phyloP scores from a whole-genome alignment of 2,329 filamentous ascomycete genomes.

The Talaromyces rugulosus region DNA sequence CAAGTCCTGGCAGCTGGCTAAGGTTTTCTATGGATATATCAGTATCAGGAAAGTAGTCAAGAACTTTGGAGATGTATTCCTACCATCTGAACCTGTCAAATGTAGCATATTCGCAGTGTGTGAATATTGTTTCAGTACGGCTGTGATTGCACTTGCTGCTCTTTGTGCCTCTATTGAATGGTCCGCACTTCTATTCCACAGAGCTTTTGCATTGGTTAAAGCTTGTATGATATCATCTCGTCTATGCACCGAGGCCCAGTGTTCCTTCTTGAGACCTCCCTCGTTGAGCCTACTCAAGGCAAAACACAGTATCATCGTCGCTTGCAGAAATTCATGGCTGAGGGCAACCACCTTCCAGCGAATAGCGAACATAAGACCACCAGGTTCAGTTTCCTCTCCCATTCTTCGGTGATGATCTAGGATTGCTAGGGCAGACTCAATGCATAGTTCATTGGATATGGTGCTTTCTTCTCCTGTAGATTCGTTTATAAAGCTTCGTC shows the following conservation, averaged over 20 bases:
- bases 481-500: slow-evolving; percentile 11
- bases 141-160: slow-evolving; percentile 8
- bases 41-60: no score
- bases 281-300: slow-evolving; percentile 4
- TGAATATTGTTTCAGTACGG: background rate
- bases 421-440: slow-evolving; percentile 52
- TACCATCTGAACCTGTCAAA: background rate
- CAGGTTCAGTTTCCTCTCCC: slow-evolving; percentile 11
- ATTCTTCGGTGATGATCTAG: slow-evolving; percentile 52
- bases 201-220: slow-evolving; percentile 1
- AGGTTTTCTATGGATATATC: background rate
- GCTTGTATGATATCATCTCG: slow-evolving; percentile 7
- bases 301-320: slow-evolving; percentile 14
- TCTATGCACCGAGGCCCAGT: background rate
- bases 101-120: background rate
- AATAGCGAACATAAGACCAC: slow-evolving; percentile 10
- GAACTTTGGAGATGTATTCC: no score
- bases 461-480: background rate
- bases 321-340: slow-evolving; percentile 13
- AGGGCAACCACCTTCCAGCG: slow-evolving; percentile 10
- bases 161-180: slow-evolving; percentile 7
- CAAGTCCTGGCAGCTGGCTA: background rate
- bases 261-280: background rate
- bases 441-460: slow-evolving; percentile 6
- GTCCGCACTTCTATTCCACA: slow-evolving; percentile 7